Base-by-base conservation (phyloP, 2,329 filamentous ascomycete genomes). In the Fusarium citri region DNA sequence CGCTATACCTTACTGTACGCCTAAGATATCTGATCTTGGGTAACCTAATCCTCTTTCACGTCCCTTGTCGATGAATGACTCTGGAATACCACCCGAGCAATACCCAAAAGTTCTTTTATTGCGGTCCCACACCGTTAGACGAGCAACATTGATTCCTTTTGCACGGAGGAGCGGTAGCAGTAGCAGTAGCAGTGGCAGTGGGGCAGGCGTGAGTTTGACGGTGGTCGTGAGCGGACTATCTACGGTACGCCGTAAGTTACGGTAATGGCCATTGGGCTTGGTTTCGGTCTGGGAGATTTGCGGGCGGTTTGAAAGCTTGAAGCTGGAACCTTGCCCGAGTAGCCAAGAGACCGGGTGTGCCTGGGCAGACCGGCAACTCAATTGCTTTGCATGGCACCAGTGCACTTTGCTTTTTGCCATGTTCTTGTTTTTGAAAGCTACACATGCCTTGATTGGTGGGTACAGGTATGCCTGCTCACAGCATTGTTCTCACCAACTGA, bases 391-490 rank as follows among this genome's bases (percentile, higher is more conserved):
- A 37, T 18, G 34, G 34, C 18, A 37, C 18, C 34, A 37, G 37
- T 55, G 18, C 51, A 58, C 49, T 64, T 74, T 68, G 60, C 68
- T 74, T 74, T 43, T 45, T 22, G 15, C 26, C 26, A 18, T 34
- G 14, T n/a, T 50, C 66, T 74, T 69, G 59, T 68, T 74, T 74
- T 72, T 69, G 50, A n/a, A 53, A 51, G 55, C 22, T 53, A 37
- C 20, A 23, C 40, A 47, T 48, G 15, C 40, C 57, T 65, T 69
- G 62, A 72, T 74, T 74, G 72, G 71, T 74, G 72, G 71, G 49
- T 51, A 55, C 47, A 50, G 56, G 40, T 45, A 22, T 47, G 22
- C 28, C 50, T 47, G 34, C 26, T 51, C 45, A 51, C 48, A 68
- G 64, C 49, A 26, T 49, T 67, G 67, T 69, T 64, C 64, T 69